phyloP scores from a whole-genome alignment of 768 basidiomycete species.

The Harrya chromipes region DNA sequence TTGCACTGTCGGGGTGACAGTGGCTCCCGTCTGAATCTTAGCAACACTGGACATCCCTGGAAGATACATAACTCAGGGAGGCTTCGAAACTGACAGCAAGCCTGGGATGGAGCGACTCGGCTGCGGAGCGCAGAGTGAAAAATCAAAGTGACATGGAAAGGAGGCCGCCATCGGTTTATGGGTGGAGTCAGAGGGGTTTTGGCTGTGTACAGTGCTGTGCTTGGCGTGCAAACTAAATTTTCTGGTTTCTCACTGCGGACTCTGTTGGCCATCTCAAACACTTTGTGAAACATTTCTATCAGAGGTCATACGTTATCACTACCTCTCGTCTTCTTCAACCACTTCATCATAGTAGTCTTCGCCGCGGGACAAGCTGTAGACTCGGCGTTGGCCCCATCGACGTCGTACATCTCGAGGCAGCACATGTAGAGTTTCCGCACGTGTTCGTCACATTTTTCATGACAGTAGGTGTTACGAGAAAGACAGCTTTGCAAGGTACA shows the following conservation, averaged over 20 bases:
- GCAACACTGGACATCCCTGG: background rate
- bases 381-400: constrained; percentile 36
- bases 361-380: constrained; percentile 64
- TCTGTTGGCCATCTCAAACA: background rate
- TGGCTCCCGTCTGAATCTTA: background rate
- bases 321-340: constrained; percentile 44
- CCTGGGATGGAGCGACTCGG: no score
- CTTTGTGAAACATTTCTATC: background rate
- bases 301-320: background rate
- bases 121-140: background rate
- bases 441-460: constrained; percentile 55
- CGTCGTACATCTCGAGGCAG: constrained; percentile 56
- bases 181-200: background rate
- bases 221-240: no score
- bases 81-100: no score
- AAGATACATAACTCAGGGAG: no score
- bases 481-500: constrained; percentile 64
- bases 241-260: constrained; percentile 8
- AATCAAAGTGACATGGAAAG: background rate
- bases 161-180: background rate
- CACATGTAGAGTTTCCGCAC: constrained; percentile 58
- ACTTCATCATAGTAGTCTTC: constrained; percentile 47
- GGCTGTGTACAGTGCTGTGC: constrained; percentile 11
- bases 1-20: constrained; percentile 1
- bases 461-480: constrained; percentile 58